Percentiles rank a stretch among this genome's conserved stretches.
phyloP scores from a whole-genome alignment of 352 stramenopile species.

The Ochromonadaceae sp. region DNA sequence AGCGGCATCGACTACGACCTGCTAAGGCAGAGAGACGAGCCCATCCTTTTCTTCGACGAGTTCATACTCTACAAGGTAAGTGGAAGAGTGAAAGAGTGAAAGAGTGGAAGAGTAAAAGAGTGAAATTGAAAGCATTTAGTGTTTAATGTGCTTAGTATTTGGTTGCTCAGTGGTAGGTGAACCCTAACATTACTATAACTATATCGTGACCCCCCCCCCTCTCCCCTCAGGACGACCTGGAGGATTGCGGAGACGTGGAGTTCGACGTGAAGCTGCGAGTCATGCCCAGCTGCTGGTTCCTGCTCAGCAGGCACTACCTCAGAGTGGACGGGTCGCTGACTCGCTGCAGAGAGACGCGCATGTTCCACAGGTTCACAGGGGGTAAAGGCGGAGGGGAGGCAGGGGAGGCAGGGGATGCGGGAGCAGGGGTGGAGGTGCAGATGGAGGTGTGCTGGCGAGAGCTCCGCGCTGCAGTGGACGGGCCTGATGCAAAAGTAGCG shows the following conservation, averaged over 20 bases:
- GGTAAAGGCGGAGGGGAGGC: not conserved
- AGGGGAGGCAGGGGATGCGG: too few relatives aligned
- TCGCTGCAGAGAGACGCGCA: constrained; percentile 33
- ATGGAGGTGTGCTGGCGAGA: too few relatives aligned
- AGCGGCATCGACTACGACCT: constrained; percentile 36
- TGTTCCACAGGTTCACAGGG: constrained; percentile 34
- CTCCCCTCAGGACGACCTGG: constrained; percentile 46
- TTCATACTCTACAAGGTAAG: constrained; percentile 44
- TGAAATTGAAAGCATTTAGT: too few relatives aligned
- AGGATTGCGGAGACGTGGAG: constrained; percentile 53
- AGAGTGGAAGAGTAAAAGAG: too few relatives aligned
- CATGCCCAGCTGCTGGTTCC: constrained; percentile 54
- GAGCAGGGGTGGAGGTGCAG: too few relatives aligned
- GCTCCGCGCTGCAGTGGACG: too few relatives aligned
- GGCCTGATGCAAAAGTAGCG: too few relatives aligned
- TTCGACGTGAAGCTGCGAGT: constrained; percentile 51
- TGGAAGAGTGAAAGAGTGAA: too few relatives aligned
- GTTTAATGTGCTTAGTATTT: too few relatives aligned
- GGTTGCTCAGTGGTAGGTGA: too few relatives aligned
- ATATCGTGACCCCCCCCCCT: too few relatives aligned
- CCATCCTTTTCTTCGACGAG: constrained; percentile 59
- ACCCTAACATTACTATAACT: too few relatives aligned
- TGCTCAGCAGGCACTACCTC: constrained; percentile 32
- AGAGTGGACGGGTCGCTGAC: constrained; percentile 26
- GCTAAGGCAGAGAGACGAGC: constrained; percentile 36